phyloP scores from a whole-genome alignment of 257 asterid genomes.

The Scutellaria minor region DNA sequence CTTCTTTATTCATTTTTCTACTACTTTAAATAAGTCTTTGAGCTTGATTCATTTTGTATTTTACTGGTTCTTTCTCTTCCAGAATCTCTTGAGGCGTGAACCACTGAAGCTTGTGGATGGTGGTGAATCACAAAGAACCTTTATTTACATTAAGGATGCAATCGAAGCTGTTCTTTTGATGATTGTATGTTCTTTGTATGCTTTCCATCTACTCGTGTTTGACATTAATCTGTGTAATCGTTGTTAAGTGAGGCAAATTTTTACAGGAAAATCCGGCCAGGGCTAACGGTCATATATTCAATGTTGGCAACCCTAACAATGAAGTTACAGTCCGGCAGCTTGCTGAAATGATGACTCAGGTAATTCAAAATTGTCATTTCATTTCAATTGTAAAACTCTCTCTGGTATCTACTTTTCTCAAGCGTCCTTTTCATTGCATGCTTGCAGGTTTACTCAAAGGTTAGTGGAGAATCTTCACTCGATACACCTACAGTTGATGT shows the following conservation, averaged over 20 bases:
- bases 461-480: slow-evolving; percentile 74
- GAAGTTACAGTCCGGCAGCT: slow-evolving; percentile 95
- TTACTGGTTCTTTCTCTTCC: slow-evolving; percentile 30
- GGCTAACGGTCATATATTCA: slow-evolving; percentile 85
- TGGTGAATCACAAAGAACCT: slow-evolving; percentile 92
- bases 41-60: slow-evolving; percentile 31
- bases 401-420: not conserved
- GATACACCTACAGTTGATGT: slow-evolving; percentile 75
- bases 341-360: slow-evolving; percentile 97
- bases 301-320: slow-evolving; percentile 93
- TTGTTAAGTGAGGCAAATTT: slow-evolving; percentile 32
- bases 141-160: slow-evolving; percentile 88
- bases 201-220: slow-evolving; percentile 8
- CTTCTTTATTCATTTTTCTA: slow-evolving; percentile 32
- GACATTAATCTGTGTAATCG: not conserved
- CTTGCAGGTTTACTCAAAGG: slow-evolving; percentile 74
- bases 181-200: slow-evolving; percentile 61
- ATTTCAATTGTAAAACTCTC: not conserved
- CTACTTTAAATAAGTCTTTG: slow-evolving; percentile 21
- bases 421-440: slow-evolving; percentile 17
- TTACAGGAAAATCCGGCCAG: slow-evolving; percentile 89
- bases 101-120: slow-evolving; percentile 96
- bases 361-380: slow-evolving; percentile 31
- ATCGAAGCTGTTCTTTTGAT: slow-evolving; percentile 90
- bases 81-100: slow-evolving; percentile 87